Percentiles rank a stretch among this genome's conserved stretches.
Evolutionary conservation across 2,329 filamentous ascomycete species (phyloP).

Genomic region (Harringtonia lauricola): DNA sequence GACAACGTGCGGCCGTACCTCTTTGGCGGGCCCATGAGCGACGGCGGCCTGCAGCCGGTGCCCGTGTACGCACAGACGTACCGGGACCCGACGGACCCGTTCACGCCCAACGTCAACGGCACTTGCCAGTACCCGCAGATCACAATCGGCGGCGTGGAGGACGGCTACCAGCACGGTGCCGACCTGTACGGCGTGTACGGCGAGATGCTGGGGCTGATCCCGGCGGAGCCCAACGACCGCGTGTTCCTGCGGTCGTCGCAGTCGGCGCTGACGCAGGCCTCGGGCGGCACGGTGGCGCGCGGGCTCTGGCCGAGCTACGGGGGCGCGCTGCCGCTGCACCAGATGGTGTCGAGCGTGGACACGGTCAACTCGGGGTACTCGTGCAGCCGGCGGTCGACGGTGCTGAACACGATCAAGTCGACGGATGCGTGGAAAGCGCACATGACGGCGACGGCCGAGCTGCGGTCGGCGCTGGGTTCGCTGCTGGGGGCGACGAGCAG

Average conservation of each 20-base stretch:
- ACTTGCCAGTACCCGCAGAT: constrained; percentile 5
- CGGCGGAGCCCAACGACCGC: background rate
- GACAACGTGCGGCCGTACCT: background rate
- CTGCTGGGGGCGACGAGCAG: background rate
- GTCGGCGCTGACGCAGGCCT: constrained; percentile 2
- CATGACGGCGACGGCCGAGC: background rate
- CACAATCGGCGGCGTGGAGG: constrained; percentile 2
- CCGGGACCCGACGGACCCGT: constrained; percentile 1
- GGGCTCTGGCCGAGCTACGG: constrained; percentile 1
- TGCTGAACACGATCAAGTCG: background rate
- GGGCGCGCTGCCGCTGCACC: constrained; percentile 2
- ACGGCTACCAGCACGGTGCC: constrained; percentile 3
- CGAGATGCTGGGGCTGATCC: constrained; percentile 2
- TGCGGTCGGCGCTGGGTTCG: background rate
- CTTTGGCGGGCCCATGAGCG: background rate
- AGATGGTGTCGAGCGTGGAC: background rate
- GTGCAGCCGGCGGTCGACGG: background rate
- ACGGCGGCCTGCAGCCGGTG: constrained; percentile 1
- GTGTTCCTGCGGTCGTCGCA: background rate
- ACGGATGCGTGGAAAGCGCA: constrained; percentile 1
- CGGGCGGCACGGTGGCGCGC: constrained; percentile 1
- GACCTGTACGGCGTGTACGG: constrained; percentile 4
- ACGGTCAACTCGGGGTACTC: constrained; percentile 3
- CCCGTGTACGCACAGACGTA: constrained; percentile 2
- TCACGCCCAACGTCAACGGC: background rate